Conservation (phyloP, 495 filamentous ascomycete genomes). For the Aspergillus carlsbadensis region DNA sequence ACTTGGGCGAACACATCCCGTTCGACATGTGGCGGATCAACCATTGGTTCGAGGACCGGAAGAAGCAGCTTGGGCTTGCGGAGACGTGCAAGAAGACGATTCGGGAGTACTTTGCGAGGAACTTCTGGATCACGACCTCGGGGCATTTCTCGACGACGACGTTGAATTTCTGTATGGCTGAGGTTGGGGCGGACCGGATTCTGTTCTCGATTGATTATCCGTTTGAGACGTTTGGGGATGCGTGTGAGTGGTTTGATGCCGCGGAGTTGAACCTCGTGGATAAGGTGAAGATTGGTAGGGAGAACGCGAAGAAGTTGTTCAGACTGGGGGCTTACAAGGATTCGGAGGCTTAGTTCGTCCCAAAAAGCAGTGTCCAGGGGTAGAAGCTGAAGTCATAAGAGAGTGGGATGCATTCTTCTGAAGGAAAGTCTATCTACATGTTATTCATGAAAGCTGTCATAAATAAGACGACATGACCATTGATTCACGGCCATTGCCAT, state of each 20-base stretch:
- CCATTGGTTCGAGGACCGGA: conserved; percentile 56
- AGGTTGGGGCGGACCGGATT: conserved; percentile 44
- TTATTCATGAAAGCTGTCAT: too few relatives aligned
- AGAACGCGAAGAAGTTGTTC: conserved; percentile 56
- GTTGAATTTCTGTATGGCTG: conserved; percentile 48
- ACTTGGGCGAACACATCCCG: conserved; percentile 64
- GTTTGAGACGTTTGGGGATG: conserved; percentile 53
- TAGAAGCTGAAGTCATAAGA: too few relatives aligned
- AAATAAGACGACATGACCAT: too few relatives aligned
- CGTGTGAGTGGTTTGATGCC: conserved; percentile 54
- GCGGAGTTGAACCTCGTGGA: conserved; percentile 43
- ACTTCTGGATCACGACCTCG: conserved; percentile 65
- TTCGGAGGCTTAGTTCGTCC: conserved; percentile 22
- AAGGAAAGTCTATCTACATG: too few relatives aligned
- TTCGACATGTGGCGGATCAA: conserved; percentile 62
- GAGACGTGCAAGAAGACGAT: conserved; percentile 54
- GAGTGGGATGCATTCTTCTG: too few relatives aligned
- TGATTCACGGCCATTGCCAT: too few relatives aligned
- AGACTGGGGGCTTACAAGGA: conserved; percentile 45
- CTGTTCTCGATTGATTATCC: conserved; percentile 54
- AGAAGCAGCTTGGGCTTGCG: conserved; percentile 40
- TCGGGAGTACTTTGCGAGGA: conserved; percentile 55
- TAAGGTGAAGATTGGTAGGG: conserved; percentile 49
- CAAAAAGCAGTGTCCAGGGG: too few relatives aligned
- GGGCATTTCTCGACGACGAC: conserved; percentile 60